Evolutionary conservation across 1,284 basidiomycete species (phyloP), one percentile per base, ranked within the genome.

Genomic region (Takashimella tepidaria): DNA sequence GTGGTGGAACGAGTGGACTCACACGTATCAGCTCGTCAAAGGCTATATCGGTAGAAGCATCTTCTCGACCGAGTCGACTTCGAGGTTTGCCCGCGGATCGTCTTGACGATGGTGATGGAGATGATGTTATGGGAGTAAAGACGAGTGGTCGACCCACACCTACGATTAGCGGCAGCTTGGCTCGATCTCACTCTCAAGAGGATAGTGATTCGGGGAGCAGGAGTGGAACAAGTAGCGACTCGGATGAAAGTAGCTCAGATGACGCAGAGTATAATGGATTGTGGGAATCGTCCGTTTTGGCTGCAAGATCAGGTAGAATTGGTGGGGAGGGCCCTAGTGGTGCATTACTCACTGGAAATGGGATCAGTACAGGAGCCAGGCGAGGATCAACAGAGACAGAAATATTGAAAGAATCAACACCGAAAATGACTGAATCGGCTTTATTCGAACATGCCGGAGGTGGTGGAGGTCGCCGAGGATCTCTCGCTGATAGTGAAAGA

Each of bases 261-360:
- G 63, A 64, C 49, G 56, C 59, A 12, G 64, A 66, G 3, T 61
- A 55, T 20, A 57, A 60, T 23, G 55, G 54, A 11, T 46, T 60
- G 19, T 57, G 49, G 25, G 56, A 54, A 4, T 22, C 16, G 42
- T 43, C 42, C 6, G 31, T 37, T 37, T 16, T 37, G 10, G 31
- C 31, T 37, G 31, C 31, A 37, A 16, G 31, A 16, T 16, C 10
- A 16, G 31, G 31, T 37, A 8, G 31, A 37, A 16, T 8, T 37
- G 31, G 10, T 37, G 31, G 31, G 16, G 31, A 16, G 8, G 16
- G 16, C 31, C 10, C 31, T 8, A 16, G 31, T 16, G 31, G n/a
- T n/a, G n/a, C n/a, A n/a, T n/a, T n/a, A n/a, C n/a, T n/a, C n/a
- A n/a, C n/a, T n/a, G n/a, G n/a, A n/a, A n/a, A n/a, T n/a, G n/a